Evolutionary conservation across 2,329 filamentous ascomycete genomes (phyloP).

Genomic region (Colletotrichum cordylinicola): DNA sequence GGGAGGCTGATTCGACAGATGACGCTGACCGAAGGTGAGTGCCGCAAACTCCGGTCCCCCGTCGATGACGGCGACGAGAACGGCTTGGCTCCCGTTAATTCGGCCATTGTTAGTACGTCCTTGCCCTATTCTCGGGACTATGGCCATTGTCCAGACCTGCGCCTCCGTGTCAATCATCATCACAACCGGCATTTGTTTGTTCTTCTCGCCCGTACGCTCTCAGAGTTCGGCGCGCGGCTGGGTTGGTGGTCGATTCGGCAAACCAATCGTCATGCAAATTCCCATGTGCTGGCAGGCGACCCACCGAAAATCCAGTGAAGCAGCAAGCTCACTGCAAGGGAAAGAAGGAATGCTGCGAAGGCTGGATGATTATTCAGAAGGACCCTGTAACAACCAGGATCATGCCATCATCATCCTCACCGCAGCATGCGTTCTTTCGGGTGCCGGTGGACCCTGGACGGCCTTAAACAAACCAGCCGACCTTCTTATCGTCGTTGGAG

Average conservation of each 20-base stretch:
- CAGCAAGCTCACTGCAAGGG: background rate
- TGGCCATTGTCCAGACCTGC: background rate
- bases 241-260: background rate
- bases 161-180: background rate
- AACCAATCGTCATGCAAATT: background rate
- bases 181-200: background rate
- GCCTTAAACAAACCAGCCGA: background rate
- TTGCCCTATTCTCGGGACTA: background rate
- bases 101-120: background rate
- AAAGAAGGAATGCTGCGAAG: background rate
- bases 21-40: slow-evolving; percentile 20
- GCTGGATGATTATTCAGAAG: background rate
- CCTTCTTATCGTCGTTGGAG: background rate
- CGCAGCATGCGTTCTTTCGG: background rate
- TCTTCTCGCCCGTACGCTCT: background rate
- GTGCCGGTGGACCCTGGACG: background rate
- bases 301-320: background rate
- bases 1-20: slow-evolving; percentile 1
- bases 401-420: slow-evolving; percentile 6
- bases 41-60: slow-evolving; percentile 9
- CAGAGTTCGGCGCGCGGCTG: background rate
- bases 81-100: background rate
- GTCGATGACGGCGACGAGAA: slow-evolving; percentile 14
- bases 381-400: background rate
- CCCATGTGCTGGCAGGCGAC: background rate